Evolutionary conservation across 257 asterid genomes (phyloP), one percentile per base, ranked within the genome.

Genomic region (Echium plantagineum): DNA sequence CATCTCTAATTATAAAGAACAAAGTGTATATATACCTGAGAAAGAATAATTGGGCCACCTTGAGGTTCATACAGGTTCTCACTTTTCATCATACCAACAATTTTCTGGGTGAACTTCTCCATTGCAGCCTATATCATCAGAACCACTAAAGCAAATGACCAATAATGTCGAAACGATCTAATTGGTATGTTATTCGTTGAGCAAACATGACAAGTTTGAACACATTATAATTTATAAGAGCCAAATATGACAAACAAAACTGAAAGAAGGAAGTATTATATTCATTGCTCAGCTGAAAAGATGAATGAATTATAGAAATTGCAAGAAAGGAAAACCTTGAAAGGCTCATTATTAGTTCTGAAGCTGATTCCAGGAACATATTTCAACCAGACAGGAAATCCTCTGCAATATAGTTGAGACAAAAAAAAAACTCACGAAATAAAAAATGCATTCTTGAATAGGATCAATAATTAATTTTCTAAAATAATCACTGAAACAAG

Each of bases 381-480:
- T 61, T 77, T 83, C 81, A 85, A 68, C 94, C 94, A 82, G 18
- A 85, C 87, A 57, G 94, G 90, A 70, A 85, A 85, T 52, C 94
- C 94, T 63, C 94, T 85, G 87, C 74, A 70, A 57, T 19, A 61
- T 9, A 66, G 22, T 64, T 42, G 21, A 48, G 17, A 64, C 56
- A 51, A 15, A 61, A 10, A 49, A 18, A 47, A 9, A 31, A 21
- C 28, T 20, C 46, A 7, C 12, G 9, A 35, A 35, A 35, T 35
- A 2, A 35, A 35, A 35, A 35, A 35, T 42, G 17, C 12, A 42
- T 42, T 42, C 49, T 42, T 42, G 4, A 42, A 42, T 42, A 42
- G 9, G 49, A 42, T 10, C 1, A 3, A 42, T 12, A 2, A 20
- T 28, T 57, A 35, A 8, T 0, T 3, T 1, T 35, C 46, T 35